Conservation (phyloP, 139 green algal genomes). For the Tetradesmus obliquus region DNA sequence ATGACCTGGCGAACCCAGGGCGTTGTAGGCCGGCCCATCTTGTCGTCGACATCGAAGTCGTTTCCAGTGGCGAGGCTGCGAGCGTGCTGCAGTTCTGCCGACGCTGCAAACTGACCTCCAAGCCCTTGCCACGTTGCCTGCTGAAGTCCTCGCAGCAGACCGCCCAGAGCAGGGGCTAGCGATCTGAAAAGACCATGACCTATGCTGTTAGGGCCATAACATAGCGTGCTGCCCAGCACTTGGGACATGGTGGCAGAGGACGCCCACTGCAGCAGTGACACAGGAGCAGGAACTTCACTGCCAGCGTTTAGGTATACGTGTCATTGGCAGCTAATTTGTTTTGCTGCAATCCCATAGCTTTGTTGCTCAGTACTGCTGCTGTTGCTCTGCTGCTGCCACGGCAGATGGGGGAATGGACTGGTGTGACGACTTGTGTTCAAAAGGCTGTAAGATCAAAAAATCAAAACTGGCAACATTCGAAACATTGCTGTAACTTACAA, state of each 20-base stretch:
- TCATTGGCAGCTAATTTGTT: neutral
- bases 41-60: slow-evolving; percentile 36
- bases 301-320: neutral
- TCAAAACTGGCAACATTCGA: neutral
- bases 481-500: neutral
- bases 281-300: neutral
- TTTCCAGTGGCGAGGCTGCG: slow-evolving; percentile 11
- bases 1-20: slow-evolving; percentile 84
- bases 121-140: neutral
- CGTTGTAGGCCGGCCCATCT: slow-evolving; percentile 46
- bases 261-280: neutral
- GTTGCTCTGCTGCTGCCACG: neutral
- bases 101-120: neutral
- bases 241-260: slow-evolving; percentile 7
- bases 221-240: neutral
- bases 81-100: neutral
- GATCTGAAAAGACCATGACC: neutral
- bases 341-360: neutral
- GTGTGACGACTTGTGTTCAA: too few relatives aligned
- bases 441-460: too few relatives aligned
- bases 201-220: neutral
- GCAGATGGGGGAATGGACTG: neutral
- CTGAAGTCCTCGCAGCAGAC: neutral
- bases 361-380: neutral
- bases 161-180: neutral